Conservation (phyloP, 2,329 filamentous ascomycete genomes). For the Trichoderma sp. region DNA sequence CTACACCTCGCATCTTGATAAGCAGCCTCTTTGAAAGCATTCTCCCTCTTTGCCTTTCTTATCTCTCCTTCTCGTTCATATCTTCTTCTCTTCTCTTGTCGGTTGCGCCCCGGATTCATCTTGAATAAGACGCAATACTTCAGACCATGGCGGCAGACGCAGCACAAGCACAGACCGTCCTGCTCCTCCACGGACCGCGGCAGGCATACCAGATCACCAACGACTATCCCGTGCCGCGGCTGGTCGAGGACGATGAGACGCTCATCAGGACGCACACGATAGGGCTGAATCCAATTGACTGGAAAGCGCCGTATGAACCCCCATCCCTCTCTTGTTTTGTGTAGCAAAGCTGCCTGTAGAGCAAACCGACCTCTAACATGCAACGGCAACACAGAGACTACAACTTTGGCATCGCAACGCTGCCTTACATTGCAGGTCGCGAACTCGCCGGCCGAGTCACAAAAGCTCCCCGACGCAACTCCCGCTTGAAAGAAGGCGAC, state of each 20-base stretch:
- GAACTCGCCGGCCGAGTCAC: conserved; percentile 70
- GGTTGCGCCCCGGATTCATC: too few relatives aligned
- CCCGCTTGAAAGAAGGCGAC: conserved; percentile 60
- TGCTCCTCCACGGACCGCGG: conserved; percentile 27
- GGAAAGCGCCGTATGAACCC: conserved; percentile 66
- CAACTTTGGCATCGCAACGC: conserved; percentile 67
- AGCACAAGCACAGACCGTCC: conserved; percentile 23
- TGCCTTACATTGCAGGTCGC: conserved; percentile 70
- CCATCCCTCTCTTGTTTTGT: background rate
- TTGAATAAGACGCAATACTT: background rate
- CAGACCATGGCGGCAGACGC: conserved; percentile 17
- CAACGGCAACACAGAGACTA: conserved; percentile 56
- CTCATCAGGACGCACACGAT: conserved; percentile 66
- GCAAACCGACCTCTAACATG: too few relatives aligned
- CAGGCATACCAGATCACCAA: conserved; percentile 23
- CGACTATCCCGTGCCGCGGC: conserved; percentile 13
- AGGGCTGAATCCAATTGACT: conserved; percentile 76
- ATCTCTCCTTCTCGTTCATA: background rate
- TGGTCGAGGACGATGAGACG: conserved; percentile 48
- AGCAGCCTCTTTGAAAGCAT: background rate
- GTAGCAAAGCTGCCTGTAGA: too few relatives aligned
- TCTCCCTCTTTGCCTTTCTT: background rate
- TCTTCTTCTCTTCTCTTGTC: background rate
- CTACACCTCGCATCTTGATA: background rate
- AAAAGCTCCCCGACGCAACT: conserved; percentile 41